These are phyloP conservation scores for Psilocybe cyanescens DNA, from an alignment of 768 basidiomycete genomes.

Conservation along the genomic window DNA sequence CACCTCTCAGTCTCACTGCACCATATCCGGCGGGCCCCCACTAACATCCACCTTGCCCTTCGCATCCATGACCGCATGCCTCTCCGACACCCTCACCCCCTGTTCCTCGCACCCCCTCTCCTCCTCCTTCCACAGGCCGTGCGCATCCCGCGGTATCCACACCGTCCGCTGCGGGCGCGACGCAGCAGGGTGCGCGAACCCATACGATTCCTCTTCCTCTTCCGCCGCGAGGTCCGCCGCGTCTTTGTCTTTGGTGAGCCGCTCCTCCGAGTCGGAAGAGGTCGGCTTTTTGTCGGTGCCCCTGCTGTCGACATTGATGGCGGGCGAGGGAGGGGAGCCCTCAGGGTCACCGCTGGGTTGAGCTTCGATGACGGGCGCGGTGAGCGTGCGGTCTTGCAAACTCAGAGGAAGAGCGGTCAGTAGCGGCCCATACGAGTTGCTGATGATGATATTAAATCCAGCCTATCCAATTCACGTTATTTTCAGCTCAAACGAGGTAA, in stretches of 20 bases:
- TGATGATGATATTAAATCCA: slow-evolving; percentile 75
- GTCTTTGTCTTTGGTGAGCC: slow-evolving; percentile 1
- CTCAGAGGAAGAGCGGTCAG: slow-evolving; percentile 74
- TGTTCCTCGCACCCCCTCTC: slow-evolving; percentile 64
- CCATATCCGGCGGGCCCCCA: slow-evolving; percentile 38
- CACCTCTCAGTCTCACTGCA: slow-evolving; percentile 8
- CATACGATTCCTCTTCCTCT: slow-evolving; percentile 49
- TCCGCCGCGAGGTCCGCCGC: slow-evolving; percentile 21
- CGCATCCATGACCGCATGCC: slow-evolving; percentile 32
- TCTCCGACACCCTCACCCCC: slow-evolving; percentile 51
- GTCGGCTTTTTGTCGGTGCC: not conserved
- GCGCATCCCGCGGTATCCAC: slow-evolving; percentile 82
- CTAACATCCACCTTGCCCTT: slow-evolving; percentile 41
- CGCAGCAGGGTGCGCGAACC: slow-evolving; percentile 89
- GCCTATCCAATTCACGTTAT: slow-evolving; percentile 38
- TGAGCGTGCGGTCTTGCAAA: slow-evolving; percentile 72
- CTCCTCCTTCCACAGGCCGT: slow-evolving; percentile 62
- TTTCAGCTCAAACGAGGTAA: not conserved
- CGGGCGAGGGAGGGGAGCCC: not conserved
- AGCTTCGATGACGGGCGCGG: slow-evolving; percentile 16
- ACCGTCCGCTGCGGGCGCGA: slow-evolving; percentile 73
- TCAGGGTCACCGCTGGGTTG: slow-evolving; percentile 11
- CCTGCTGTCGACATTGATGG: not conserved
- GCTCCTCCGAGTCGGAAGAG: not conserved
- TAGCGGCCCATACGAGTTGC: slow-evolving; percentile 82